A percentile compares a stretch with the other conserved stretches of the same genome.
phyloP scores from a whole-genome alignment of 2,329 filamentous ascomycete genomes.

The Cryphonectria radicalis region DNA sequence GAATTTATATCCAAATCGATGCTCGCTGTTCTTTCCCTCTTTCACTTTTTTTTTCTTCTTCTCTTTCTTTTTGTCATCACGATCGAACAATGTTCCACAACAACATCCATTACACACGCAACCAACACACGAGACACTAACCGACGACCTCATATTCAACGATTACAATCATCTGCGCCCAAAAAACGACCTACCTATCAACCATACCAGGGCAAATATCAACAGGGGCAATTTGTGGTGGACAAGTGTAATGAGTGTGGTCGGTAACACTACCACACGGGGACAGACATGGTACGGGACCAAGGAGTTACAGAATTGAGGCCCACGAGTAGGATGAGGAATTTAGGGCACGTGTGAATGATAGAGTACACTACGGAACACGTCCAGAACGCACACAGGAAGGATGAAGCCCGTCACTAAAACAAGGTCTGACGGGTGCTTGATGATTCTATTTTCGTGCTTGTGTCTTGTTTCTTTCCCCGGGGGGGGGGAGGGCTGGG shows the following conservation, averaged over 20 bases:
- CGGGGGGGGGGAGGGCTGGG: background rate
- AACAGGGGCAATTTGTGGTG: background rate
- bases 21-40: too few relatives aligned
- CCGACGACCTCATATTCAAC: background rate
- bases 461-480: conserved; percentile 4
- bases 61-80: background rate
- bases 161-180: background rate
- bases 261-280: background rate
- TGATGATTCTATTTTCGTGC: background rate
- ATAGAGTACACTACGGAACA: background rate
- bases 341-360: too few relatives aligned
- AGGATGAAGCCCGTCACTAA: conserved; percentile 7
- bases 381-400: background rate
- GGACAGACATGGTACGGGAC: background rate
- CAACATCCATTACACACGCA: background rate
- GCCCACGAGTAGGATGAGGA: background rate
- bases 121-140: background rate
- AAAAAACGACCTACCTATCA: background rate
- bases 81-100: background rate
- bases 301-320: background rate
- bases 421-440: conserved; percentile 4
- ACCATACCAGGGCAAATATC: background rate
- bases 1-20: too few relatives aligned
- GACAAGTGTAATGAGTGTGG: background rate
- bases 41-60: background rate